Conservation (phyloP, 2,329 filamentous ascomycete species). For the Lasiodiplodia sp. region DNA sequence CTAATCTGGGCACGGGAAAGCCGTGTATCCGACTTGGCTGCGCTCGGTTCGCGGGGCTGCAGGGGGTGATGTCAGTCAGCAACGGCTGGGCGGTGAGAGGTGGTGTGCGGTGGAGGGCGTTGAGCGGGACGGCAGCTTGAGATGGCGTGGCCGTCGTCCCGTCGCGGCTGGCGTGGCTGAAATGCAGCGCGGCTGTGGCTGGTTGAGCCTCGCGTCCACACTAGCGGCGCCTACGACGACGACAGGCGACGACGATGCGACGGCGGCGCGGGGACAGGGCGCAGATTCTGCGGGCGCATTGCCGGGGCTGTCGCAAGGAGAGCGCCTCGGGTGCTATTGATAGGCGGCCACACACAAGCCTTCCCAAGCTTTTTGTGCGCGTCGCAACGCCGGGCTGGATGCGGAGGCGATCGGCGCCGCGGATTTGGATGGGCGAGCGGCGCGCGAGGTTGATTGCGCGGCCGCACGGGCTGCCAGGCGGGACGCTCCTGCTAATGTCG, state of each 20-base stretch:
- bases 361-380: slow-evolving; percentile 20
- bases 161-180: slow-evolving; percentile 1
- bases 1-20: slow-evolving; percentile 13
- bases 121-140: neutral
- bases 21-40: slow-evolving; percentile 17
- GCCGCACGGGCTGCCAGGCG: slow-evolving; percentile 7
- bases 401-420: slow-evolving; percentile 2
- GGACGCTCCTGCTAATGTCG: slow-evolving; percentile 16
- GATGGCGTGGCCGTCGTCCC: neutral
- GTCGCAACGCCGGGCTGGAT: neutral
- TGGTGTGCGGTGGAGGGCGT: neutral
- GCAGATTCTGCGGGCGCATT: neutral
- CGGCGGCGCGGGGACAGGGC: neutral
- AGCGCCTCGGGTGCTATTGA: slow-evolving; percentile 11
- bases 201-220: neutral
- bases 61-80: slow-evolving; percentile 19
- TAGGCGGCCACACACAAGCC: slow-evolving; percentile 16
- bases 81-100: neutral
- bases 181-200: slow-evolving; percentile 13
- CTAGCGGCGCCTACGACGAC: neutral
- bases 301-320: neutral
- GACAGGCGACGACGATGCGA: neutral
- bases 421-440: slow-evolving; percentile 2
- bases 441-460: slow-evolving; percentile 22
- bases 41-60: neutral